Base-by-base conservation (phyloP, 2,329 filamentous ascomycete genomes). In the Chalaropsis ovoidea region DNA sequence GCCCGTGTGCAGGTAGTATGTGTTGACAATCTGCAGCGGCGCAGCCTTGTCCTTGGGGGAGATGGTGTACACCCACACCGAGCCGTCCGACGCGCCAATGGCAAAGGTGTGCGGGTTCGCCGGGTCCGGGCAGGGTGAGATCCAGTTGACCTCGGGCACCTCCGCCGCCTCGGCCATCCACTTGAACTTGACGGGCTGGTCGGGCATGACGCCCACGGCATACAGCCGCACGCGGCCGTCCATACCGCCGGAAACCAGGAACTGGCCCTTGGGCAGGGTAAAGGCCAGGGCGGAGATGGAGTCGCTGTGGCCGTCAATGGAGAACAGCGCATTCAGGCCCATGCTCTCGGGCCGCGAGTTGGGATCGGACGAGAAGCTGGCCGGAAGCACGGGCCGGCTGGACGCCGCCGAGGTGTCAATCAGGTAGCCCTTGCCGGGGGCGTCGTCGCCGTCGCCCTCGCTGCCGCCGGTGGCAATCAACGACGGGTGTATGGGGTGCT, bases 91-190 rank as follows among this genome's bases (percentile, higher is more conserved):
- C 42, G 91, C 91, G 66, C 94, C 94, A 7, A 99, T 78, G 0
- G 94, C 94, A 68, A 99, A 74, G 8, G 90, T 86, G 76, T 96
- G 95, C 68, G 87, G 83, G 73, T 89, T 84, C 5, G 80, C 77
- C 13, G 85, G 75, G 68, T 86, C 80, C 0, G 92, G 91, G 73
- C 89, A 95, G 0, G 90, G 77, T 0, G 80, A 76, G 42, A 97
- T 76, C 92, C 93, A 99, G 78, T 94, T 95, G 72, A 99, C 87
- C 76, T 97, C 93, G 71, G 95, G 88, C 10, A 96, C 93, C 75
- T 99, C 94, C 72, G 91, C 88, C 2, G 86, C 83, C 72, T 94
- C 89, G 65, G 82, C 88, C 8, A 95, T 75, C 71, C 89, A 88
- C 56, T 81, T 78, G 72, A 83, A 75, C 63, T 79, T 76, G 60